Conservation (phyloP, 2,329 filamentous ascomycete species). For the Emericellopsis cladophorae region DNA sequence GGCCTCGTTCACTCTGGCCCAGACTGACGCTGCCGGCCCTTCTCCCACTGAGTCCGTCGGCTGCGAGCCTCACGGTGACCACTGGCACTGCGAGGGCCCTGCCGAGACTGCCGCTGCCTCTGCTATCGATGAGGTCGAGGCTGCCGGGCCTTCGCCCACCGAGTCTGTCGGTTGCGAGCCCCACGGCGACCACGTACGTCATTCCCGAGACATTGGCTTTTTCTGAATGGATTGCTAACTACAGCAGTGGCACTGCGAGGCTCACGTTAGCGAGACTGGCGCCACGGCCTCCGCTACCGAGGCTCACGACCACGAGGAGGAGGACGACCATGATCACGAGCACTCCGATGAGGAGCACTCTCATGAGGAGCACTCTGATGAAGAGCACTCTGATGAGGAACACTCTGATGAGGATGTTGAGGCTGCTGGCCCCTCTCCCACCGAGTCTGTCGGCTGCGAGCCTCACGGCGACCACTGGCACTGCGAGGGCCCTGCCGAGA, state of each 20-base stretch:
- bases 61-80: conserved; percentile 24
- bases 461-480: conserved; percentile 4
- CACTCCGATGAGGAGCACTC: neutral
- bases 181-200: neutral
- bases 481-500: conserved; percentile 8
- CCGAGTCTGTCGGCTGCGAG: conserved; percentile 9
- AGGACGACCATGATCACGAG: conserved; percentile 11
- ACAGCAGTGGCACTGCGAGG: conserved; percentile 13
- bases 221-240: no score
- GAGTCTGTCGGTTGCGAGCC: conserved; percentile 9
- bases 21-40: conserved; percentile 7
- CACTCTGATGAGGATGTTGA: no score
- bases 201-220: no score
- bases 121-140: conserved; percentile 13
- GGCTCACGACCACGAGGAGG: conserved; percentile 19
- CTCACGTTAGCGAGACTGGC: conserved; percentile 1
- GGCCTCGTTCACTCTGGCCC: conserved; percentile 1
- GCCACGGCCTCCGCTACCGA: conserved; percentile 17
- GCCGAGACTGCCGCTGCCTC: conserved; percentile 11
- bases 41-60: conserved; percentile 18
- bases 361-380: neutral
- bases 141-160: neutral
- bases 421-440: neutral
- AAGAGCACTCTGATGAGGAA: neutral
- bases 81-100: conserved; percentile 6